Evolutionary conservation across 2,329 filamentous ascomycete genomes (phyloP).

Genomic region (Cordyceps cicadae): DNA sequence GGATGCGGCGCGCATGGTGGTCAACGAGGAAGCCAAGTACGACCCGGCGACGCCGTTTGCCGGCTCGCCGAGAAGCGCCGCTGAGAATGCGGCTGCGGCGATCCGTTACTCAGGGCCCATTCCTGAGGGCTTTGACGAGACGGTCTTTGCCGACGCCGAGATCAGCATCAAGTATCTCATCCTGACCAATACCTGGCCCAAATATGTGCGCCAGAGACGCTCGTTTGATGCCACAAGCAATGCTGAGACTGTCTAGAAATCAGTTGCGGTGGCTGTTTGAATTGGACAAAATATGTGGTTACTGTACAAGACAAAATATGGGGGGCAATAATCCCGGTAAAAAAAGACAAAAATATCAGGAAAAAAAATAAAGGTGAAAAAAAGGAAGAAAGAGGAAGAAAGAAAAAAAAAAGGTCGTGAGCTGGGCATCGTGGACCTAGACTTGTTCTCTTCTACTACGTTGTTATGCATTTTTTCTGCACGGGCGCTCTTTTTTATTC

Average conservation of each 20-base stretch:
- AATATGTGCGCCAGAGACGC: constrained; percentile 40
- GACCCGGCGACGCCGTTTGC: constrained; percentile 39
- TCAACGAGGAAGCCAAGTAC: constrained; percentile 28
- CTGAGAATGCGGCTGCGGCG: constrained; percentile 14
- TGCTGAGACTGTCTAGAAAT: constrained; percentile 8
- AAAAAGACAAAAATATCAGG: background rate
- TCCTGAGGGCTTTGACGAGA: constrained; percentile 41
- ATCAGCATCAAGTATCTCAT: constrained; percentile 58
- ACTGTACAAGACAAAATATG: background rate
- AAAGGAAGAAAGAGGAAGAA: too few species aligned
- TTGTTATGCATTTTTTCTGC: background rate
- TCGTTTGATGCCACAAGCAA: constrained; percentile 17
- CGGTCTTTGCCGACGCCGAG: constrained; percentile 53
- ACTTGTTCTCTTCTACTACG: background rate
- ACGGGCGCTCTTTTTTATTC: background rate
- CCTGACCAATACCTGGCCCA: constrained; percentile 61
- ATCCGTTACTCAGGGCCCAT: constrained; percentile 36
- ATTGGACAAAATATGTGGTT: background rate
- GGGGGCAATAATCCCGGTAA: background rate
- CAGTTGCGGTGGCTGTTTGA: background rate
- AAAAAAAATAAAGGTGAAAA: background rate
- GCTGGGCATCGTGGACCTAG: background rate
- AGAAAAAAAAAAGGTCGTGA: background rate
- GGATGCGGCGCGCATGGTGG: constrained; percentile 38
- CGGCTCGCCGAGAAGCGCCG: constrained; percentile 17